Evolutionary conservation across 441 rosid genomes (phyloP).

Genomic region (Arabidopsis lyrata): DNA sequence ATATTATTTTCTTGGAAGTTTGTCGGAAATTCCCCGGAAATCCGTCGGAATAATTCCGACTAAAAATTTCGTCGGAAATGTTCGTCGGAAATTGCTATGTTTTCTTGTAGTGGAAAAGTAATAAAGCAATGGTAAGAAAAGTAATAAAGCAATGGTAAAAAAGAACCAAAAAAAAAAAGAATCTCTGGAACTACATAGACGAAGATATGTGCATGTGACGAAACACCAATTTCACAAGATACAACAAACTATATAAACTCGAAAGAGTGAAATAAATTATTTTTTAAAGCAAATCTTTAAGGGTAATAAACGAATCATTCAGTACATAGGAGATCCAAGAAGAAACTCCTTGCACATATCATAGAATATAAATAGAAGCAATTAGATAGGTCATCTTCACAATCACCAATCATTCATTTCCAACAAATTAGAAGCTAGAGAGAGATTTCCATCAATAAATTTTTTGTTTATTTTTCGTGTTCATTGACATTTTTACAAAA

Average conservation of each 20-base stretch:
- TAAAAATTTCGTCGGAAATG: no score
- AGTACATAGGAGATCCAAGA: conserved; percentile 40
- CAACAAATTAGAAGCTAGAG: background rate
- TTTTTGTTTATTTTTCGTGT: background rate
- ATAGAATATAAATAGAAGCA: conserved; percentile 27
- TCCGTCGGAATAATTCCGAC: no score
- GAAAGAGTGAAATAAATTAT: background rate
- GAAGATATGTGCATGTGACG: conserved; percentile 40
- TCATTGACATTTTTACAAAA: conserved; percentile 15
- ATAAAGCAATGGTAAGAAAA: background rate
- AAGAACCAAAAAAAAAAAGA: conserved; percentile 18
- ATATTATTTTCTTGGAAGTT: no score
- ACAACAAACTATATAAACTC: conserved; percentile 3
- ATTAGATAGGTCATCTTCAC: conserved; percentile 19
- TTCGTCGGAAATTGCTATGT: no score
- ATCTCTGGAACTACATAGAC: conserved; percentile 7
- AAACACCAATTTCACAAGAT: conserved; percentile 39
- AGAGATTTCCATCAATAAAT: background rate
- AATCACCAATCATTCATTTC: conserved; percentile 24
- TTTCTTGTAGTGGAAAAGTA: no score
- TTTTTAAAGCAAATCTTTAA: conserved; percentile 29
- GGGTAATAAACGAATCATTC: conserved; percentile 50
- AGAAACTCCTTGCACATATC: conserved; percentile 41
- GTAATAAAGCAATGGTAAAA: background rate
- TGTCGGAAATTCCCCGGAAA: no score